Evolutionary conservation across 1,284 basidiomycete genomes (phyloP).

Genomic region (Veloporphyrellus conicus): DNA sequence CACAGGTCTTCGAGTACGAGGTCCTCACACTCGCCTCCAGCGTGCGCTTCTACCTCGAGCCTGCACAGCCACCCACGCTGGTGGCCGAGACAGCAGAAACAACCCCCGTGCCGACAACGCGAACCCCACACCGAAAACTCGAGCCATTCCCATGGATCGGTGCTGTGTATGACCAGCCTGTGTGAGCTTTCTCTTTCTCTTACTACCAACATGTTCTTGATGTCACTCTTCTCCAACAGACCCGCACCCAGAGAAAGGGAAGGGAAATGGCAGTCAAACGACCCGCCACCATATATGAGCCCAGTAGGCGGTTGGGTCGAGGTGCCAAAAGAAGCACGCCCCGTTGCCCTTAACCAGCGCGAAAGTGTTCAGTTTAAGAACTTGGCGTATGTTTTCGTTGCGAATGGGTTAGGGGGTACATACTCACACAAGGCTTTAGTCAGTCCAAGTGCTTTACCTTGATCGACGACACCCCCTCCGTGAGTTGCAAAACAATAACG

Average conservation of each 20-base stretch:
- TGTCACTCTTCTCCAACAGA: conserved; percentile 9
- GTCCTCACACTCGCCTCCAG: conserved; percentile 21
- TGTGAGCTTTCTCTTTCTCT: conserved; percentile 10
- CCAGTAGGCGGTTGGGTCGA: conserved; percentile 16
- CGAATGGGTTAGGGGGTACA: background rate
- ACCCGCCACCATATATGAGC: conserved; percentile 19
- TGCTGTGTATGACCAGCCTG: background rate
- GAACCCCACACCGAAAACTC: background rate
- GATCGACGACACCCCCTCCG: conserved; percentile 25
- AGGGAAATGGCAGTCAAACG: background rate
- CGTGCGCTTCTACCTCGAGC: conserved; percentile 19
- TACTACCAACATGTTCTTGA: conserved; percentile 2
- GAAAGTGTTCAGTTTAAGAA: conserved; percentile 20
- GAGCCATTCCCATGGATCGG: background rate
- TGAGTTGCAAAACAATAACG: conserved; percentile 5
- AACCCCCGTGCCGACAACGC: background rate
- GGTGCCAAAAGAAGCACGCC: conserved; percentile 9
- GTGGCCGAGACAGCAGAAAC: background rate
- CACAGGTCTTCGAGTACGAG: conserved; percentile 25
- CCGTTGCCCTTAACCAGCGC: conserved; percentile 10
- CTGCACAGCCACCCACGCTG: background rate
- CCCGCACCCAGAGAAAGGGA: background rate
- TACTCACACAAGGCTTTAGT: conserved; percentile 14
- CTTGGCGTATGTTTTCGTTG: conserved; percentile 13
- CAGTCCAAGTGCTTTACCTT: conserved; percentile 23